Evolutionary conservation across 2,329 filamentous ascomycete genomes (phyloP), one percentile per base, ranked within the genome.

Genomic region (Shiraia bambusicola): DNA sequence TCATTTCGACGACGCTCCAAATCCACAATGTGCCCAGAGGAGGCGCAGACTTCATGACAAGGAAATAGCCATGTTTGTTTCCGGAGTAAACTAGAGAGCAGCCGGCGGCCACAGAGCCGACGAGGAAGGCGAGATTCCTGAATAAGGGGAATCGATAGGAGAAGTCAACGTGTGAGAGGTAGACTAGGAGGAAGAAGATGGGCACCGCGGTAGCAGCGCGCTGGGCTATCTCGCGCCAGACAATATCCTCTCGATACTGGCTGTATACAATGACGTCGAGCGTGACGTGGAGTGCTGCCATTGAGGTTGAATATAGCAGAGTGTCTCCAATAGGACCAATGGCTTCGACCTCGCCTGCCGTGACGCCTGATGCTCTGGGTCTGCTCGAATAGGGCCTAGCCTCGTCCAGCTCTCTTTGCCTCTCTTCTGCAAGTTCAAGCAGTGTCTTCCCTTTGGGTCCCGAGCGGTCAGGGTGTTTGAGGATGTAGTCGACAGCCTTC

Each of bases 41-140:
- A n/a, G 93, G 93, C 0, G 90, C 87, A 50, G 82, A 83, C 73
- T 95, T 94, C 88, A 97, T 91, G 14, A 95, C 83, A 6, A 87
- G 86, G 55, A 94, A 82, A 60, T 96, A 97, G 4, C 85, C 82
- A 52, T 83, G 81, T 22, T 75, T 78, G 60, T 96, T 97, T 17
- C 87, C 89, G 38, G 91, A 82, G 54, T 87, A 76, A 34, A 97
- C 84, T 49, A 96, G 74, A 67, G 89, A 91, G 69, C 83, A 88
- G 1, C 93, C 93, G 0, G 81, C 73, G 8, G 62, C 66, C 6
- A 84, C 68, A 51, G 84, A 82, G 16, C 77, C 72, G 12, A 60
- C 61, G 47, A 89, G 78, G 72, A 92, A 93, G 37, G 87, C 56
- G 1, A 72, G 24, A 47, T 79, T 73, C 47, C 68, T 64, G 6